Evolutionary conservation across 768 basidiomycete species (phyloP), one percentile per base, ranked within the genome.

Genomic region (Nevesoporus exiguus): DNA sequence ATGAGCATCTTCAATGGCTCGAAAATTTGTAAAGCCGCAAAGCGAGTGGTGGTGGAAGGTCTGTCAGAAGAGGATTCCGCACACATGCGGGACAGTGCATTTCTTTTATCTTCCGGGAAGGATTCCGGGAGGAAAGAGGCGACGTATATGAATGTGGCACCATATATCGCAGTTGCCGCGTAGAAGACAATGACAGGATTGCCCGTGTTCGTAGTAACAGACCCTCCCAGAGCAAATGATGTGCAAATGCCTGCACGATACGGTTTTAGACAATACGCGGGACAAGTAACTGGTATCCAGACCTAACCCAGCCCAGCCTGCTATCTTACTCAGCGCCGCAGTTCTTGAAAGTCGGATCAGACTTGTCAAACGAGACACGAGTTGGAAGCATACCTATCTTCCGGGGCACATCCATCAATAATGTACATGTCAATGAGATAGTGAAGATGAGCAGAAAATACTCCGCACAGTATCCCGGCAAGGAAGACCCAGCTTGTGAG

Each of bases 301-400:
- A 67, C 71, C 71, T 43, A 73, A 37, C 5, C 51, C 45, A 9
- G 54, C n/a, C 71, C 70, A 73, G 13, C 71, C 71, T 7, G 58
- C 31, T 8, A 66, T 52, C 25, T 56, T 61, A 22, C 65, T 72
- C 33, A 73, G 41, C 11, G 61, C 44, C 0, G 63, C 25, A 22
- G 70, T 67, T 46, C 71, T 71, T 50, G 14, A 25, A 29, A 10
- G 31, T 29, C 14, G 3, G 5, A 44, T 70, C 14, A 66, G 56
- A 19, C 9, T 44, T 5, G 36, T 33, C 33, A 33, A 39, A 21
- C 2, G 25, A 10, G 43, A 31, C 5, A 9, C 7, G 8, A 37
- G 3, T 5, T 47, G 13, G 13, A 7, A 39, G 44, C 45, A 17
- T 36, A 65, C 71, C 68, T 64, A 13, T 59, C 47, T 17, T 73